Conservation (phyloP, 805 yeast genomes). For the Suhomyces vadensis region DNA sequence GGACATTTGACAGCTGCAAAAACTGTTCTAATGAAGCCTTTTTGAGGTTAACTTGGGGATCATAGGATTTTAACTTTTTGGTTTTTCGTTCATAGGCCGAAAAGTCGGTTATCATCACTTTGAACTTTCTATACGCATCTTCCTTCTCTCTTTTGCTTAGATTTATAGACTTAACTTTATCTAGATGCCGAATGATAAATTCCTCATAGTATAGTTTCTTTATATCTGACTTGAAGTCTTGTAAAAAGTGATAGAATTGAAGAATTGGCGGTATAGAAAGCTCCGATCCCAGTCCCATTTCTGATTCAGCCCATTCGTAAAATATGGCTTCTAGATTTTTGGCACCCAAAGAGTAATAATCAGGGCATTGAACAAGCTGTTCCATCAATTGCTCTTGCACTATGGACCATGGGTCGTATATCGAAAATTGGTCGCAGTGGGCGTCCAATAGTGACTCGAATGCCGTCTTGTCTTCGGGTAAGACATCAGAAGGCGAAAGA, state of each 20-base stretch:
- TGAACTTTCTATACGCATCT: constrained; percentile 25
- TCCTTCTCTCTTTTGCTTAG: constrained; percentile 23
- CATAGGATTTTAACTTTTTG: constrained; percentile 18
- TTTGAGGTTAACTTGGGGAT: constrained; percentile 29
- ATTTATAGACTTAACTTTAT: constrained; percentile 13
- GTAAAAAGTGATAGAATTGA: constrained; percentile 26
- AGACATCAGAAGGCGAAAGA: constrained; percentile 8
- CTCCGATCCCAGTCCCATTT: neutral
- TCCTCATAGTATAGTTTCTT: constrained; percentile 28
- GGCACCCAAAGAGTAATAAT: constrained; percentile 26
- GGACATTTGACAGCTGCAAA: constrained; percentile 10
- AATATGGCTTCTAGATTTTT: constrained; percentile 23
- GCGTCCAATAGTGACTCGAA: constrained; percentile 29
- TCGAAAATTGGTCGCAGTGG: constrained; percentile 25
- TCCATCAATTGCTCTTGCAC: constrained; percentile 37
- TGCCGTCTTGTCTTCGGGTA: constrained; percentile 9
- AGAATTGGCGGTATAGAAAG: constrained; percentile 18
- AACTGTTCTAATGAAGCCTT: constrained; percentile 26
- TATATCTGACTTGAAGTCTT: constrained; percentile 29
- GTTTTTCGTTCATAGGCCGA: constrained; percentile 26
- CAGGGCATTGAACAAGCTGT: constrained; percentile 29
- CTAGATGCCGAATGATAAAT: constrained; percentile 21
- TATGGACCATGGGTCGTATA: constrained; percentile 39
- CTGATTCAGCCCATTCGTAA: constrained; percentile 24
- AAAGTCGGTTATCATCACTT: constrained; percentile 29